These are phyloP conservation scores for Botryotinia calthae DNA, from an alignment of 2,329 filamentous ascomycete genomes.

Conservation along the genomic window DNA sequence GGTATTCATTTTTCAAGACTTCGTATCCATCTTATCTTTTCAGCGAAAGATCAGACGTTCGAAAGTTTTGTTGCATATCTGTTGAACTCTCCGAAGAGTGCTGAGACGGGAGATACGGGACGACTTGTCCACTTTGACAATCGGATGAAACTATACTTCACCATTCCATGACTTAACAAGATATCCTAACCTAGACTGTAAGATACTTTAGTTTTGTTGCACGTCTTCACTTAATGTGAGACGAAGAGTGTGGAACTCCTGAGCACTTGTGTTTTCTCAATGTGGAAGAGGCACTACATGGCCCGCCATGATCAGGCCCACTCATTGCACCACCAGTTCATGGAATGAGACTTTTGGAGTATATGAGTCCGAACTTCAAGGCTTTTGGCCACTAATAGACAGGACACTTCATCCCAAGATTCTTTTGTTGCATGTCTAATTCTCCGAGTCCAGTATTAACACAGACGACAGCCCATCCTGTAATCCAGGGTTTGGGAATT, in stretches of 20 bases:
- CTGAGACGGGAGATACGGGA: background rate
- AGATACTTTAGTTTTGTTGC: background rate
- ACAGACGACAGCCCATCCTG: background rate
- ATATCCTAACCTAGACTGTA: background rate
- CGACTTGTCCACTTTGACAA: background rate
- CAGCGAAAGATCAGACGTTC: background rate
- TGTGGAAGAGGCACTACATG: background rate
- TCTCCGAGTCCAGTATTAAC: background rate
- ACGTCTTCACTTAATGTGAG: background rate
- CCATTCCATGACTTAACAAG: background rate
- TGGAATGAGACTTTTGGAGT: background rate
- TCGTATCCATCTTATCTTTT: background rate
- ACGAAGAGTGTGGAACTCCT: background rate
- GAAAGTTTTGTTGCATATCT: background rate
- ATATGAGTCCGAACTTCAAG: background rate
- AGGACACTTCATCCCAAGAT: background rate
- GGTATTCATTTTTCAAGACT: background rate
- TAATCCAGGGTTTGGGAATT: background rate
- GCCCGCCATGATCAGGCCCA: background rate
- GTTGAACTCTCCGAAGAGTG: background rate
- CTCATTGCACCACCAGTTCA: background rate
- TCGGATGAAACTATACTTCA: background rate
- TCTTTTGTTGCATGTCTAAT: slow-evolving; percentile 19
- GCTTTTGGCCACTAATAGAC: background rate
- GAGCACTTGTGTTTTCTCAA: background rate